Evolutionary conservation across 2,329 filamentous ascomycete species (phyloP), one percentile per base, ranked within the genome.

Genomic region (Coniochaeta prunicola): DNA sequence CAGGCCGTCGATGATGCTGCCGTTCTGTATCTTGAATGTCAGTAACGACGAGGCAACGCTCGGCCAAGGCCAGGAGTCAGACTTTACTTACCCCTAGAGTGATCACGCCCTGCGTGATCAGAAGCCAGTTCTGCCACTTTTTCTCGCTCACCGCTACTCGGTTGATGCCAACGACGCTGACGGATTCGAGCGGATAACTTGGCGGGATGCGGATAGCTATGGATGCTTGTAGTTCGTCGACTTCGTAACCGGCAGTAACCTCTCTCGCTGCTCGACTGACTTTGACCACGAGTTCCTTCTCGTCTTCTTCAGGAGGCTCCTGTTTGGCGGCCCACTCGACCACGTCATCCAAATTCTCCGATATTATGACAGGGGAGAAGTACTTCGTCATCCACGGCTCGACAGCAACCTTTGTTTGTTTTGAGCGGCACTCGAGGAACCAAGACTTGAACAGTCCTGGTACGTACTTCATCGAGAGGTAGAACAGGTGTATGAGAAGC

Each of bases 121-220:
- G 82, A 61, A 97, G 80, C 92, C 93, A 97, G 61, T 82, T 88
- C 72, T 91, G 87, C 93, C 94, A 99, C 70, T 94, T 96, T 72
- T 87, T 87, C 69, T 97, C 92, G 60, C 87, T 88, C 28, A 97
- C 91, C 0, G 90, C 91, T 1, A 97, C 91, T 13, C 93, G 87
- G 65, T 89, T 91, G 21, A 92, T 77, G 9, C 91, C 87, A 3
- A 86, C 79, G 0, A 97, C 92, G 9, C 83, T 79, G 1, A 96
- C 90, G 1, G 84, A 81, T 26, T 91, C 86, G 9, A 99, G 83
- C 0, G 94, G 94, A 68, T 96, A 99, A 42, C 86, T 87, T 1
- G 84, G 76, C 0, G 93, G 93, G 0, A 99, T 80, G 6, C 83
- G 83, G 66, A 99, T 88, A n/a, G 86, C 81, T 62, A 97, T 94